These are phyloP conservation scores for Herpotrichia juniperi DNA, from an alignment of 2,329 filamentous ascomycete genomes.

Conservation along the genomic window DNA sequence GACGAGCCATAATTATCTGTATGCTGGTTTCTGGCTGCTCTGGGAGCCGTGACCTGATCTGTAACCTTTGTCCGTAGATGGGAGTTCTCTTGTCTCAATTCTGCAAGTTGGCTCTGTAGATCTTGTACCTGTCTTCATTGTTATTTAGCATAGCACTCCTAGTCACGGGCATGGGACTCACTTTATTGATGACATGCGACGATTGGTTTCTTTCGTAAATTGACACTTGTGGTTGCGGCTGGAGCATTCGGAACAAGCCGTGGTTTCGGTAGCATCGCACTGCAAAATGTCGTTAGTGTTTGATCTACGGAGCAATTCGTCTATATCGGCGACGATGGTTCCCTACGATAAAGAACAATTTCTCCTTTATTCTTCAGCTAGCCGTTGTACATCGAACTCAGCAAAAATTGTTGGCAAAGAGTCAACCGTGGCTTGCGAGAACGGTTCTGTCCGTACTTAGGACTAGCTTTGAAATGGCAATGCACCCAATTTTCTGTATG, in stretches of 20 bases:
- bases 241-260: conserved; percentile 95
- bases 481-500: too few species aligned
- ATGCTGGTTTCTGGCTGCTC: conserved; percentile 54
- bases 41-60: conserved; percentile 54
- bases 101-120: conserved; percentile 86
- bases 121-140: conserved; percentile 83
- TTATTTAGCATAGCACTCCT: conserved; percentile 12
- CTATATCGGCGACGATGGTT: neutral
- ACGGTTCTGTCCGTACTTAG: too few species aligned
- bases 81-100: conserved; percentile 79
- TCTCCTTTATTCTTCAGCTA: neutral
- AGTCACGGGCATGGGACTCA: conserved; percentile 42
- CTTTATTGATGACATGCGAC: conserved; percentile 99
- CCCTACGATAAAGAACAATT: neutral
- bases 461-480: too few species aligned
- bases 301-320: neutral
- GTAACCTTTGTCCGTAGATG: conserved; percentile 69
- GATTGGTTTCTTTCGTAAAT: conserved; percentile 98
- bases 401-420: too few species aligned
- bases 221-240: conserved; percentile 97
- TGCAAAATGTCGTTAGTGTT: conserved; percentile 30
- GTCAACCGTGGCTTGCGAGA: too few species aligned
- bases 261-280: conserved; percentile 96
- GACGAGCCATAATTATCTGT: conserved; percentile 16
- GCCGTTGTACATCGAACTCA: neutral